Conservation (phyloP, 2,329 filamentous ascomycete genomes). For the Epichloe baconii region DNA sequence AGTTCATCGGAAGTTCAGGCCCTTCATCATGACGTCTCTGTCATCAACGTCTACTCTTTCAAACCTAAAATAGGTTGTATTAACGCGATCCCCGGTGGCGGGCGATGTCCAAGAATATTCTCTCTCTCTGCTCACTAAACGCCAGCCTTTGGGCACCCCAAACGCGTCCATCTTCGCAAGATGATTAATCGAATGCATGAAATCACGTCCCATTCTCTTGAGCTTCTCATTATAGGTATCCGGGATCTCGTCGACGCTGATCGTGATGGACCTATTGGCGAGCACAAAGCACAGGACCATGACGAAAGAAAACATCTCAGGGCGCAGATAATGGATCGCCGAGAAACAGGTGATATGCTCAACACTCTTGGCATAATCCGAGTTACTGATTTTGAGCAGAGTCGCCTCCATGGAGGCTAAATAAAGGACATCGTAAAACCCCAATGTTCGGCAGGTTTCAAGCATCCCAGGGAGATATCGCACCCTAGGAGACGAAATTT, state of each 20-base stretch:
- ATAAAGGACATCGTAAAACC: background rate
- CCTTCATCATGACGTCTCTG: too few species aligned
- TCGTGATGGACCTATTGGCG: constrained; percentile 1
- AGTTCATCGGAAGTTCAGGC: too few species aligned
- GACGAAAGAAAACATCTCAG: background rate
- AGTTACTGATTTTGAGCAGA: background rate
- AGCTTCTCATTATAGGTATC: background rate
- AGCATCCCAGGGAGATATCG: background rate
- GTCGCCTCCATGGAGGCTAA: background rate
- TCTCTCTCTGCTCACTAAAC: background rate
- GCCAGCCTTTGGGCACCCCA: background rate
- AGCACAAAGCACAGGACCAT: background rate
- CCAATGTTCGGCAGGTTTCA: background rate
- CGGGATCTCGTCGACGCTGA: background rate
- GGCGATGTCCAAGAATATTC: background rate
- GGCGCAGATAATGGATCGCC: background rate
- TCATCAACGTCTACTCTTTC: background rate
- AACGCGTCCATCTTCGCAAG: background rate
- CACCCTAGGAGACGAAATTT: background rate
- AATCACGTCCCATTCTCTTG: background rate
- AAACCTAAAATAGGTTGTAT: background rate
- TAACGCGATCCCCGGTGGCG: background rate
- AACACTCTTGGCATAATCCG: background rate
- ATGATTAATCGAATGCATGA: background rate
- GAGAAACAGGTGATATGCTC: background rate